These are phyloP conservation scores for Apiospora kogelbergensis DNA, from an alignment of 2,329 filamentous ascomycete genomes.

Conservation along the genomic window DNA sequence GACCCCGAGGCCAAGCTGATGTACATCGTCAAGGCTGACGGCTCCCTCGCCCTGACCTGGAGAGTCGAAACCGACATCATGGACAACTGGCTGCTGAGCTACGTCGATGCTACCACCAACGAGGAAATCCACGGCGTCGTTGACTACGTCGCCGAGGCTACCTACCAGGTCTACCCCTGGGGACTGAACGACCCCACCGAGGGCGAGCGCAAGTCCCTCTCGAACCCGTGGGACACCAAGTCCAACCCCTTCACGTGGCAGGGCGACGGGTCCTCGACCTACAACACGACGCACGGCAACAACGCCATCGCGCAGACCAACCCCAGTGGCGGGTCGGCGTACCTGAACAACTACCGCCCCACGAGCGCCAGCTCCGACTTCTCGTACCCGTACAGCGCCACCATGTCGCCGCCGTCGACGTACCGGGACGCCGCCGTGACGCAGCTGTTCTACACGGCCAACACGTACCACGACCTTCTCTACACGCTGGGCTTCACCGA, in stretches of 20 bases:
- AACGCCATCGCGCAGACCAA: conserved; percentile 57
- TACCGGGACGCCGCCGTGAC: conserved; percentile 57
- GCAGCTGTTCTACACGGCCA: conserved; percentile 62
- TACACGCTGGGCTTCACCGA: conserved; percentile 59
- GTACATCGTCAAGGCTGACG: conserved; percentile 51
- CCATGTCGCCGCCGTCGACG: conserved; percentile 31
- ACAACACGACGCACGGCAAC: conserved; percentile 57
- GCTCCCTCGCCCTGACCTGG: conserved; percentile 51
- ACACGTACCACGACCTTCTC: conserved; percentile 60
- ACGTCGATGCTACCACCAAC: conserved; percentile 50
- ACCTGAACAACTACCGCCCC: conserved; percentile 52
- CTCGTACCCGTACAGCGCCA: conserved; percentile 42
- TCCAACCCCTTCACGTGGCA: conserved; percentile 56
- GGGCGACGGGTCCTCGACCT: conserved; percentile 45
- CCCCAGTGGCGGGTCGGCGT: conserved; percentile 43
- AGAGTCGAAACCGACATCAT: conserved; percentile 57
- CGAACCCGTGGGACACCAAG: conserved; percentile 47
- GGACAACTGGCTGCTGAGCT: conserved; percentile 59
- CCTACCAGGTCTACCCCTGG: conserved; percentile 58
- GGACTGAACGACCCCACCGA: conserved; percentile 53
- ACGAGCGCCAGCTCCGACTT: conserved; percentile 42
- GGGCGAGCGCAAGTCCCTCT: conserved; percentile 42
- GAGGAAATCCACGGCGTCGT: conserved; percentile 52
- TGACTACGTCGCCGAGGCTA: conserved; percentile 56
- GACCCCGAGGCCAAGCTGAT: conserved; percentile 56